phyloP scores from a whole-genome alignment of 352 stramenopile genomes.

The Phytophthora gonapodyides region DNA sequence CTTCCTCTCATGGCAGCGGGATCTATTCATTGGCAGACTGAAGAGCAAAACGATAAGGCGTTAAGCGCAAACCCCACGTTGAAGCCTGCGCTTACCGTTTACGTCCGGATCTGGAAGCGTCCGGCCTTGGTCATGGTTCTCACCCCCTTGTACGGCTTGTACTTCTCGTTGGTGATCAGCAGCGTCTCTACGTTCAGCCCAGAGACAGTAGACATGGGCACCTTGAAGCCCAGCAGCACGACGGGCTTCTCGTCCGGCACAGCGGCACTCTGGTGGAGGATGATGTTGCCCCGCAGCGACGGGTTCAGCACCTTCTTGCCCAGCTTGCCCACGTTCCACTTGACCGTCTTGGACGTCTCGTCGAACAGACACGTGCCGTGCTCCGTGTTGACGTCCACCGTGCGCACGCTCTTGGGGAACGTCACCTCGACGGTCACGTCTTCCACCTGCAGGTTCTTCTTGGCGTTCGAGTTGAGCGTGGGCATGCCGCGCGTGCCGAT shows the following conservation, averaged over 20 bases:
- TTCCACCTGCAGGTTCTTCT: slow-evolving; percentile 82
- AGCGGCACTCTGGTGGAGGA: slow-evolving; percentile 84
- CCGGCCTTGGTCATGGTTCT: slow-evolving; percentile 96
- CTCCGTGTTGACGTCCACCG: slow-evolving; percentile 94
- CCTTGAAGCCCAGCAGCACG: slow-evolving; percentile 96
- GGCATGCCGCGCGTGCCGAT: slow-evolving; percentile 79
- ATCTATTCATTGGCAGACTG: slow-evolving; percentile 33
- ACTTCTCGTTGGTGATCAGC: slow-evolving; percentile 95
- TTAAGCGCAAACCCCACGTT: slow-evolving; percentile 18
- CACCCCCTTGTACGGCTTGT: slow-evolving; percentile 98
- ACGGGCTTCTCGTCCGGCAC: slow-evolving; percentile 93
- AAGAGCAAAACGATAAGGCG: slow-evolving; percentile 20
- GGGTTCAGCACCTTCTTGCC: slow-evolving; percentile 88
- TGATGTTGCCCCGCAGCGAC: slow-evolving; percentile 92
- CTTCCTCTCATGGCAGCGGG: slow-evolving; percentile 23
- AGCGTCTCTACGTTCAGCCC: slow-evolving; percentile 96
- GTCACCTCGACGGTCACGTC: slow-evolving; percentile 96
- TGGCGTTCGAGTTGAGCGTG: slow-evolving; percentile 78
- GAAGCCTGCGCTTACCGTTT: slow-evolving; percentile 11
- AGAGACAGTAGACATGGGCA: slow-evolving; percentile 95
- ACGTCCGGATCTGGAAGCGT: slow-evolving; percentile 95
- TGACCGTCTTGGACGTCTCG: slow-evolving; percentile 92
- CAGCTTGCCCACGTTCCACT: slow-evolving; percentile 96
- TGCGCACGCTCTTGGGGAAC: slow-evolving; percentile 96
- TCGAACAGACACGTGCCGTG: slow-evolving; percentile 95